Percentiles rank a stretch among this genome's conserved stretches.
Evolutionary conservation across 805 yeast species (phyloP).

Genomic region (Saturnispora galanensis): DNA sequence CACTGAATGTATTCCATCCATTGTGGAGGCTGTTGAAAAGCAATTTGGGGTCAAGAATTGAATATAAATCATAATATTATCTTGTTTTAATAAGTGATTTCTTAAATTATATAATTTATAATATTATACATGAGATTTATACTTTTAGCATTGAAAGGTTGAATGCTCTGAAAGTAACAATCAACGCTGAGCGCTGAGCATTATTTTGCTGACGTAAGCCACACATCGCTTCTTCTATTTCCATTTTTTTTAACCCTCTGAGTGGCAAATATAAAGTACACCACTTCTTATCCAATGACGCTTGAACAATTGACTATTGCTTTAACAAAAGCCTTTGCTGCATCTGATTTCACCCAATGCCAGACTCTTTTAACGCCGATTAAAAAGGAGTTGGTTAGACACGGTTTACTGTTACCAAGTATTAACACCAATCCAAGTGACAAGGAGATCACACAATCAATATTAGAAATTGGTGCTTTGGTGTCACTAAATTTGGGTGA

Average conservation of each 20-base stretch:
- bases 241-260: not conserved
- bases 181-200: too few relatives aligned
- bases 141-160: too few relatives aligned
- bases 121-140: too few relatives aligned
- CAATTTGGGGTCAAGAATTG: constrained; percentile 31
- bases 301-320: constrained; percentile 62
- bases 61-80: not conserved
- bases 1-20: constrained; percentile 70
- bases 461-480: constrained; percentile 83
- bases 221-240: not conserved
- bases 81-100: too few relatives aligned
- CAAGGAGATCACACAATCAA: constrained; percentile 66
- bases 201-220: too few relatives aligned
- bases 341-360: constrained; percentile 53
- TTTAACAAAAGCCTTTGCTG: constrained; percentile 53
- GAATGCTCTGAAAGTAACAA: too few relatives aligned
- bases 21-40: constrained; percentile 57
- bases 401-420: constrained; percentile 63
- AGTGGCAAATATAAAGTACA: constrained; percentile 1
- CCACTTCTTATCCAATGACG: constrained; percentile 34
- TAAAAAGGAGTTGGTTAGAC: constrained; percentile 70
- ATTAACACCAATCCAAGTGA: constrained; percentile 45
- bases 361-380: constrained; percentile 55
- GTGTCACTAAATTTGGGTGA: constrained; percentile 57
- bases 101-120: too few relatives aligned